These are phyloP conservation scores for Thalassiosira profunda DNA, from an alignment of 108 stramenopile genomes.

Conservation along the genomic window DNA sequence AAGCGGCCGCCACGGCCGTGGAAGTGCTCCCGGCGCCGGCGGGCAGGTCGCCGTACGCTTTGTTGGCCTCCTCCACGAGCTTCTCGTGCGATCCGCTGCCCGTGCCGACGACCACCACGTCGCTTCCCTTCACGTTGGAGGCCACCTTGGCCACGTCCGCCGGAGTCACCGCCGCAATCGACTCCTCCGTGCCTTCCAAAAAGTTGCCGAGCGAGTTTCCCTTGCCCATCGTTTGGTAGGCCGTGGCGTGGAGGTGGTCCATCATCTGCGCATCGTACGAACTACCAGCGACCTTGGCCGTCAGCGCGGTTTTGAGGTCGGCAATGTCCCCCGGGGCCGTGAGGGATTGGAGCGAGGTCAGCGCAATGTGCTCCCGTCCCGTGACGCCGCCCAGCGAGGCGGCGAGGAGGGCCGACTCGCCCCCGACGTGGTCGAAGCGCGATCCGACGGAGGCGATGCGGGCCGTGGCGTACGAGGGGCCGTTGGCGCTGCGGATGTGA, in stretches of 20 bases:
- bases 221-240: slow-evolving; percentile 66
- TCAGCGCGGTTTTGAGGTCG: slow-evolving; percentile 12
- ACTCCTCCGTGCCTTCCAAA: slow-evolving; percentile 95
- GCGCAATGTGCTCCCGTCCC: slow-evolving; percentile 30
- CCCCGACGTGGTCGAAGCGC: slow-evolving; percentile 31
- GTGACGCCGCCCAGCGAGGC: slow-evolving; percentile 12
- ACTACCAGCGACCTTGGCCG: not conserved
- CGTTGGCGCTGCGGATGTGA: not conserved
- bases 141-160: slow-evolving; percentile 64
- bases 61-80: slow-evolving; percentile 83
- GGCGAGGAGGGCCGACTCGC: slow-evolving; percentile 37
- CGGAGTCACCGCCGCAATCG: slow-evolving; percentile 78
- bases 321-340: not conserved
- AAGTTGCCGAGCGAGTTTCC: slow-evolving; percentile 94
- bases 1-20: slow-evolving; percentile 60
- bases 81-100: slow-evolving; percentile 92
- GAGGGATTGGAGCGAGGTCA: slow-evolving; percentile 4
- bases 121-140: slow-evolving; percentile 3
- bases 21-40: slow-evolving; percentile 28
- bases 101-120: slow-evolving; percentile 96
- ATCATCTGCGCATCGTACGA: slow-evolving; percentile 82
- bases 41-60: slow-evolving; percentile 87
- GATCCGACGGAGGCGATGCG: slow-evolving; percentile 31
- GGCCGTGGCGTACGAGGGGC: slow-evolving; percentile 25
- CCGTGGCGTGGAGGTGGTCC: slow-evolving; percentile 97